Evolutionary conservation across 306 rosid species (phyloP), one percentile per base, ranked within the genome.

Genomic region (Fagus crenata): DNA sequence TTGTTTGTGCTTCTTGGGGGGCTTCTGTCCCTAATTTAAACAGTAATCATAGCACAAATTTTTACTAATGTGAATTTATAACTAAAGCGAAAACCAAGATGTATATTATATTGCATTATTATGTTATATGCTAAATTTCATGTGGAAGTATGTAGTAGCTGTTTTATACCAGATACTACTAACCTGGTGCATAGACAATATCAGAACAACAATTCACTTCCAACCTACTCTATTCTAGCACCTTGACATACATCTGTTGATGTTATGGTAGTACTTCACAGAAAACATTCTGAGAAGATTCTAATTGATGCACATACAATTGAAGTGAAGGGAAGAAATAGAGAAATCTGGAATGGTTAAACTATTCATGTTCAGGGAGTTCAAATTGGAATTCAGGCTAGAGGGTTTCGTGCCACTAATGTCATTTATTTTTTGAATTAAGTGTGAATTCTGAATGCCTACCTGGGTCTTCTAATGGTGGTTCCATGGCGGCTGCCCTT

Each of bases 401-500:
- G 31, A 49, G 35, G 71, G 74, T 64, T 70, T 58, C 9, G 36
- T 46, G 61, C 53, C 7, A 17, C 72, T 60, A 72, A 40, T 61
- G 43, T 53, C 55, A 43, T 74, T 77, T 18, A 32, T 53, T 46
- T 81, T 7, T 18, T 53, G 49, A 54, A 51, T 67, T 32, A 70
- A 58, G 70, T 33, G 36, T 2, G 74, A 80, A 73, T 69, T 78
- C 35, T 71, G 53, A 69, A 81, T 64, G 3, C 80, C 70, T 49
- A 94, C 98, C 97, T 85, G 89, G 74, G 79, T 64, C 82, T 83
- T 89, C 89, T 53, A 93, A 77, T 81, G 90, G 75, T 75, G 88
- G 80, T 55, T 88, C 67, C 69, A 82, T 82, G 71, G 96, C 75
- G 64, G 88, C 88, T 32, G 90, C 81, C 79, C 84, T 90, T 0